These are phyloP conservation scores for Saccharomycopsis olivae DNA, from an alignment of 805 yeast species.

Conservation along the genomic window DNA sequence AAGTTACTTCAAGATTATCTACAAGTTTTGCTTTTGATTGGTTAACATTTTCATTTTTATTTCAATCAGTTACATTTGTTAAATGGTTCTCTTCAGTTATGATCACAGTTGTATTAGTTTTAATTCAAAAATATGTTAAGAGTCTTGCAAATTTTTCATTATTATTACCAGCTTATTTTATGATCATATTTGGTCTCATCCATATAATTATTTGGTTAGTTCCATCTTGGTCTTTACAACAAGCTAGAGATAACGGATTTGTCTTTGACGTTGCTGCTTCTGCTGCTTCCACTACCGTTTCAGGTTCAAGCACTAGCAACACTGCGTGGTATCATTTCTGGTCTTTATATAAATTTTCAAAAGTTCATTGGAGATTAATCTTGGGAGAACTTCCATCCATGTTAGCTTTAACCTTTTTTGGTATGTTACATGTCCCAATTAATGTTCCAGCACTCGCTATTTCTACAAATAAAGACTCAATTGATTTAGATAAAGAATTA, in stretches of 20 bases:
- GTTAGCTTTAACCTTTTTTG: conserved; percentile 93
- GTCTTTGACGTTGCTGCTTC: conserved; percentile 39
- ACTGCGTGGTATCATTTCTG: conserved; percentile 74
- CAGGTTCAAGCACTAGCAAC: conserved; percentile 22
- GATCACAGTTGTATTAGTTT: conserved; percentile 50
- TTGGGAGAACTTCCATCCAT: conserved; percentile 74
- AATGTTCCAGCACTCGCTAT: conserved; percentile 97
- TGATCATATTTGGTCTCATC: conserved; percentile 55
- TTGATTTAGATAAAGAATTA: conserved; percentile 86
- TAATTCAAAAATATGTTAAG: conserved; percentile 48
- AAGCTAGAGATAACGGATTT: conserved; percentile 73
- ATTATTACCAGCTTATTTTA: conserved; percentile 73
- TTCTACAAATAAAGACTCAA: conserved; percentile 61
- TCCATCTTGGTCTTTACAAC: conserved; percentile 52
- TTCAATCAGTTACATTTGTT: conserved; percentile 32
- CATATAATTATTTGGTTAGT: conserved; percentile 56
- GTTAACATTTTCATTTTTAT: conserved; percentile 41
- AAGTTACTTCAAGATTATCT: conserved; percentile 75
- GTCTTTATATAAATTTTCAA: conserved; percentile 51
- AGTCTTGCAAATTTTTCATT: conserved; percentile 39
- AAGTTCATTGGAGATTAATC: conserved; percentile 69
- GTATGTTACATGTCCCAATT: conserved; percentile 92
- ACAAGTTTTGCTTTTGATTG: conserved; percentile 58
- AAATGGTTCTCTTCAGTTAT: conserved; percentile 66
- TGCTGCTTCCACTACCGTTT: neutral